Percentiles rank a stretch among this genome's conserved stretches.
These are phyloP conservation scores for Lipomyces lipofer DNA, from an alignment of 805 yeast genomes.

Conservation along the genomic window DNA sequence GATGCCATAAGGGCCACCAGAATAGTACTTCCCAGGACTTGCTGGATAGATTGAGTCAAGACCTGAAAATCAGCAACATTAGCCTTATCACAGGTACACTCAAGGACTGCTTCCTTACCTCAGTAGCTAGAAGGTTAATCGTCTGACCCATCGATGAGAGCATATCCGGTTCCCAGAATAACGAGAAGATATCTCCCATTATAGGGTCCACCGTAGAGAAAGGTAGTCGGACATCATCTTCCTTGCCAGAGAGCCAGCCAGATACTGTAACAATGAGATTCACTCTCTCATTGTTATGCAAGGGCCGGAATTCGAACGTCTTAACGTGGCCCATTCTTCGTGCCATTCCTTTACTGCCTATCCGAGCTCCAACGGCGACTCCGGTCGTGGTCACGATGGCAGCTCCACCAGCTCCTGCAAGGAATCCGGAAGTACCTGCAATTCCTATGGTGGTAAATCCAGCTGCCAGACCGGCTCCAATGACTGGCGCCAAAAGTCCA, in stretches of 20 bases:
- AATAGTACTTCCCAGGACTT: conserved; percentile 87
- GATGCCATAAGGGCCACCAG: conserved; percentile 90
- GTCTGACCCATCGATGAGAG: conserved; percentile 95
- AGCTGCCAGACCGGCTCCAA: conserved; percentile 98
- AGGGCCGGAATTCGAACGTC: conserved; percentile 90
- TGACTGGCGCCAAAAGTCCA: conserved; percentile 94
- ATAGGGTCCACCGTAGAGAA: conserved; percentile 96
- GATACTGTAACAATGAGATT: conserved; percentile 85
- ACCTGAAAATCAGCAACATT: conserved; percentile 91
- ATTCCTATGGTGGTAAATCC: conserved; percentile 94
- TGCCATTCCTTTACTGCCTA: conserved; percentile 83
- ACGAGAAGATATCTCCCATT: conserved; percentile 92
- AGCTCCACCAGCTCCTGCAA: conserved; percentile 97
- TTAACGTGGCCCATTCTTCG: conserved; percentile 86
- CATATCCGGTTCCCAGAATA: conserved; percentile 98
- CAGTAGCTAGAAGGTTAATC: conserved; percentile 87
- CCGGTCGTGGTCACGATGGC: conserved; percentile 91
- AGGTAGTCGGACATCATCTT: conserved; percentile 95
- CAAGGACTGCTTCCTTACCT: conserved; percentile 84
- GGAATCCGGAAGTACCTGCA: conserved; percentile 85
- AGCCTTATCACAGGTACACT: conserved; percentile 96
- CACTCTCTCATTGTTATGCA: conserved; percentile 86
- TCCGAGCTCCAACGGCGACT: conserved; percentile 84
- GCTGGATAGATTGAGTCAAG: conserved; percentile 88
- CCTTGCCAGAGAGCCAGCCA: conserved; percentile 96